phyloP scores from a whole-genome alignment of 2,329 filamentous ascomycete genomes.

The Teratosphaeria viscida region DNA sequence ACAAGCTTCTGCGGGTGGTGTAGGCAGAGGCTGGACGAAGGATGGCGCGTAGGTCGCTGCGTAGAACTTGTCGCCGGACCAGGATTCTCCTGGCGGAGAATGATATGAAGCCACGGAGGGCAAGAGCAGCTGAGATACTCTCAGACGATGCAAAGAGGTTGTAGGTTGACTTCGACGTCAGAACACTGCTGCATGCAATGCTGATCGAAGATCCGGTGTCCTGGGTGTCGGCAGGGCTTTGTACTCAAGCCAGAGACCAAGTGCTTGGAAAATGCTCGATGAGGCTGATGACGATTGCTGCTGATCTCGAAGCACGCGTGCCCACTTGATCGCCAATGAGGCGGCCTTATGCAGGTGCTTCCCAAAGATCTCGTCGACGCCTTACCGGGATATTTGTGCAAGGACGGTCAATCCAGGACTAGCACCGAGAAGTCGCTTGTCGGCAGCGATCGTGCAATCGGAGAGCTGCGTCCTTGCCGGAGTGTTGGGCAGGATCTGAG shows the following conservation, averaged over 20 bases:
- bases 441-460: conserved; percentile 16
- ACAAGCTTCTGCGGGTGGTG: conserved; percentile 19
- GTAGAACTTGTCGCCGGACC: conserved; percentile 17
- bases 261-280: conserved; percentile 14
- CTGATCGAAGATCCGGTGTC: conserved; percentile 17
- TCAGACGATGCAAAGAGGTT: conserved; percentile 4
- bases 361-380: conserved; percentile 3
- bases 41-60: conserved; percentile 11
- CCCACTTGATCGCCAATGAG: conserved; percentile 26
- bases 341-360: conserved; percentile 32
- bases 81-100: conserved; percentile 20
- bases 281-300: conserved; percentile 15
- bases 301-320: conserved; percentile 9
- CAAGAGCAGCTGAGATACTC: conserved; percentile 7
- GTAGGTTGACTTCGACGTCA: conserved; percentile 10
- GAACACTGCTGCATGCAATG: conserved; percentile 15
- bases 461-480: conserved; percentile 27
- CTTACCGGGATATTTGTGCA: conserved; percentile 24
- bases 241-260: conserved; percentile 26
- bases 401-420: conserved; percentile 27
- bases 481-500: conserved; percentile 28
- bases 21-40: conserved; percentile 19
- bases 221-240: conserved; percentile 25
- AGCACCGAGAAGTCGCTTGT: conserved; percentile 29
- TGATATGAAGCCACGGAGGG: conserved; percentile 24